Evolutionary conservation across 1,284 basidiomycete genomes (phyloP).

Genomic region (Bjerkandera adusta): DNA sequence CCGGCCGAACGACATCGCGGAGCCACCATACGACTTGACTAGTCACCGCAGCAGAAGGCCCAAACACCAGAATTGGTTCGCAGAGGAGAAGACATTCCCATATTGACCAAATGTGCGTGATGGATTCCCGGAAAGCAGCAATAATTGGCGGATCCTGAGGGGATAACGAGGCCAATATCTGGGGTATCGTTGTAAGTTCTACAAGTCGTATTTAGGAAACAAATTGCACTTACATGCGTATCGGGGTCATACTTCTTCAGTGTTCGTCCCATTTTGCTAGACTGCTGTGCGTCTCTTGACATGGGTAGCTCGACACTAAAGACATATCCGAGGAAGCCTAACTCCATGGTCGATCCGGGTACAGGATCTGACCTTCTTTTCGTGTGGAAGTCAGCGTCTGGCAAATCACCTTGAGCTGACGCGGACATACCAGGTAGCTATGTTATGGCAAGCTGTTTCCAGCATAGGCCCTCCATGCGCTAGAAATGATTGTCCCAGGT

Average conservation of each 20-base stretch:
- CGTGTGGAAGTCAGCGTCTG: conserved; percentile 14
- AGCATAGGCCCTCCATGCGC: conserved; percentile 76
- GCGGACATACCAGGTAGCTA: conserved; percentile 78
- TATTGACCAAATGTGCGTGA: conserved; percentile 86
- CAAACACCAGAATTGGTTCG: conserved; percentile 88
- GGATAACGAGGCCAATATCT: conserved; percentile 81
- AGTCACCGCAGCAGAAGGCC: conserved; percentile 76
- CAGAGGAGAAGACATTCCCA: conserved; percentile 91
- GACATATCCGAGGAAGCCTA: conserved; percentile 80
- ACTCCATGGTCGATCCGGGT: conserved; percentile 63
- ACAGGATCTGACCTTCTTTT: conserved; percentile 71
- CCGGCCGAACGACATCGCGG: conserved; percentile 84
- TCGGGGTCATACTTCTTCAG: conserved; percentile 17
- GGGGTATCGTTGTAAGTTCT: conserved; percentile 30
- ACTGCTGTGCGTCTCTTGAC: conserved; percentile 70
- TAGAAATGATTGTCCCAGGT: conserved; percentile 79
- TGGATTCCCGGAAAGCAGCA: conserved; percentile 69
- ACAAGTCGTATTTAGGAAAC: conserved; percentile 47
- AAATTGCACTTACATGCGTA: conserved; percentile 18
- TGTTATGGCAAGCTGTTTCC: conserved; percentile 84
- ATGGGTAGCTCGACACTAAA: conserved; percentile 73
- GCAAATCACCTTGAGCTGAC: conserved; percentile 15
- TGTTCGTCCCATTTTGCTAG: conserved; percentile 25
- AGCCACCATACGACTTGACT: conserved; percentile 91
- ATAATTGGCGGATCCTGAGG: conserved; percentile 70